Base-by-base conservation (phyloP, 805 yeast genomes). In the Komagataella kurtzmanii region DNA sequence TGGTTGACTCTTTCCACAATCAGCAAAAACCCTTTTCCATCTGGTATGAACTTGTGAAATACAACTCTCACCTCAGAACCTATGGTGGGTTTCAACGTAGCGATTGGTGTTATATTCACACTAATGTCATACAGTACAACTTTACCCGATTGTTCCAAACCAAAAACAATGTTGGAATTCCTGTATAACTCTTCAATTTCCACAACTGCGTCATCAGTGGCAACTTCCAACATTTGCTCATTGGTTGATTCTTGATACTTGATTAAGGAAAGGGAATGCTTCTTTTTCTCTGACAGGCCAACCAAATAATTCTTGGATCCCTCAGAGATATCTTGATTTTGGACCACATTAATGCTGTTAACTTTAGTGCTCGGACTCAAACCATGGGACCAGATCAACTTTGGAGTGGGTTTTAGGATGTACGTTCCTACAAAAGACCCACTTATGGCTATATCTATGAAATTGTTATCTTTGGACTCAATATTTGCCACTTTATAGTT, bases 331-430 rank as follows among this genome's bases (percentile, higher is more conserved):
- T 47, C 49, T 14, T 17, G 6, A 14, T 18, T 7, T 17, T 17
- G 30, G 40, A 40, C 44, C 21, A 47, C 51, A 50, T 62, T 80
- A 65, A 78, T 59, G 48, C 72, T 61, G 48, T 72, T 71, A 18
- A 76, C 72, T 2, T 64, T 54, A 17, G 74, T 64, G 24, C 69
- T 66, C 6, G 82, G 82, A 17, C 78, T 69, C 48, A 78, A 65
- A 18, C 82, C 74, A 57, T 70, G 68, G 3, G 81, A 74, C 82
- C 82, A 77, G 45, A 72, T 64, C 61, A 78, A 64, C 54, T 73
- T 76, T n/a, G 83, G 83, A 12, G 80, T 70, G 17, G 83, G 83
- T 57, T 70, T 74, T 50, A 76, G 71, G 43, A 77, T 65, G 58
- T 72, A 76, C 44, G 76, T 70, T 30, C 79, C 75, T 45, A 78